Conservation (phyloP, 1,139 yeast species). For the Chernovozyma aurita region DNA sequence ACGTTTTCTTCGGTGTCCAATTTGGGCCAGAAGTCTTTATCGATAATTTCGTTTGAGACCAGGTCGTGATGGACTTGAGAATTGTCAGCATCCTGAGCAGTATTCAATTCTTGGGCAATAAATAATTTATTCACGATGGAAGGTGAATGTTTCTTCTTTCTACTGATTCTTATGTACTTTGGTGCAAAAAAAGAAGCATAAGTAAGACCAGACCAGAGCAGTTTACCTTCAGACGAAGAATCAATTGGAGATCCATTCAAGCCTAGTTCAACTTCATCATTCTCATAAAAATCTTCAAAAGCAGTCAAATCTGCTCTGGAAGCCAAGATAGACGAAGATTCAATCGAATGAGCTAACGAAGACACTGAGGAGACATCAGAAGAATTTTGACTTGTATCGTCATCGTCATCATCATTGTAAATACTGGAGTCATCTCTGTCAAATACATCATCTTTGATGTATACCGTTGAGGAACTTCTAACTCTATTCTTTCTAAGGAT, state of each 20-base stretch:
- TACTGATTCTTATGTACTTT: slow-evolving; percentile 47
- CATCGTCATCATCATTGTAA: slow-evolving; percentile 8
- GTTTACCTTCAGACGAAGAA: not conserved
- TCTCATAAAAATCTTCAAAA: not conserved
- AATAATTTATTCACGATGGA: slow-evolving; percentile 54
- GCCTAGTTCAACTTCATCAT: not conserved
- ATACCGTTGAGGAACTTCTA: not conserved
- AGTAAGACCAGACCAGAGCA: slow-evolving; percentile 28
- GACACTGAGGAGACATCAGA: not conserved
- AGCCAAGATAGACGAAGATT: not conserved
- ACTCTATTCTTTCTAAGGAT: not conserved
- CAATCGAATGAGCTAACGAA: not conserved
- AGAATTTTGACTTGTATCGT: not conserved
- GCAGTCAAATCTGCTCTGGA: not conserved
- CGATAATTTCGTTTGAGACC: not conserved
- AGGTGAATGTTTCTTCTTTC: slow-evolving; percentile 42
- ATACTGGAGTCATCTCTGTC: slow-evolving; percentile 7
- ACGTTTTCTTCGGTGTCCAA: not conserved
- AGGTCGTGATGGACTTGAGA: not conserved
- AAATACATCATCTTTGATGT: not conserved
- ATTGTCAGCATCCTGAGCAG: slow-evolving; percentile 3
- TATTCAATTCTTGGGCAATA: slow-evolving; percentile 72
- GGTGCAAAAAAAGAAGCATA: slow-evolving; percentile 46
- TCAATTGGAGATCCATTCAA: not conserved
- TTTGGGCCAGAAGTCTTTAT: not conserved